These are phyloP conservation scores for Cutaneotrichosporon cutaneum DNA, from an alignment of 1,284 basidiomycete genomes.

Conservation along the genomic window DNA sequence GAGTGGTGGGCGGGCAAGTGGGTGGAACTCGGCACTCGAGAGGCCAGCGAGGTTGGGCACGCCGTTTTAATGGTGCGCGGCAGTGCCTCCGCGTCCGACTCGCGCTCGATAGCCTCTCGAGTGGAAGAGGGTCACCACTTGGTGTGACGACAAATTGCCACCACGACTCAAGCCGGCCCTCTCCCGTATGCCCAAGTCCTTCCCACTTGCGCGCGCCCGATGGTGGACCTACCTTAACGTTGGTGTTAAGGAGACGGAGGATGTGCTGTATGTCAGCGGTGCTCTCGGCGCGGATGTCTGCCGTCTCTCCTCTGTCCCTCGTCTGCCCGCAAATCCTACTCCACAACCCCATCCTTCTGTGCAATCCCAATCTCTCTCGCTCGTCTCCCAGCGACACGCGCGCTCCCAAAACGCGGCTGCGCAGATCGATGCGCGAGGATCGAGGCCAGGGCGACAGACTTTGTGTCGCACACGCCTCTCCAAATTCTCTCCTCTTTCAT, in stretches of 20 bases:
- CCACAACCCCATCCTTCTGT: neutral
- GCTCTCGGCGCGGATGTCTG: neutral
- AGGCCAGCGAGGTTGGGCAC: neutral
- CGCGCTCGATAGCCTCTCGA: neutral
- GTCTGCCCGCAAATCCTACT: neutral
- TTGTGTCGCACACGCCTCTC: neutral
- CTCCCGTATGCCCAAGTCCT: neutral
- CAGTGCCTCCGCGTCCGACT: neutral
- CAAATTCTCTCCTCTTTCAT: neutral
- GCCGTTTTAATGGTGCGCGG: neutral
- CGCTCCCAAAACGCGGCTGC: neutral
- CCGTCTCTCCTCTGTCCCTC: slow-evolving; percentile 1
- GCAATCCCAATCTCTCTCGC: no score
- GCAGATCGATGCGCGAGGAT: neutral
- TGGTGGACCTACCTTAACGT: slow-evolving; percentile 72
- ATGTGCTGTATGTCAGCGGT: slow-evolving; percentile 69
- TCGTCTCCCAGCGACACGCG: neutral
- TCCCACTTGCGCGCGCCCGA: slow-evolving; percentile 41
- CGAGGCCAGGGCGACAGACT: neutral
- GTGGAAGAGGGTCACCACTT: neutral
- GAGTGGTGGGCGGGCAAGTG: neutral
- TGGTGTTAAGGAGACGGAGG: slow-evolving; percentile 98
- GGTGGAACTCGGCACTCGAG: neutral
- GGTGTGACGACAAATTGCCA: neutral
- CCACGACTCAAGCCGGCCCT: neutral